Percentiles rank a stretch among this genome's conserved stretches.
Evolutionary conservation across 2,329 filamentous ascomycete species (phyloP).

Genomic region (Calonectria crousiana): DNA sequence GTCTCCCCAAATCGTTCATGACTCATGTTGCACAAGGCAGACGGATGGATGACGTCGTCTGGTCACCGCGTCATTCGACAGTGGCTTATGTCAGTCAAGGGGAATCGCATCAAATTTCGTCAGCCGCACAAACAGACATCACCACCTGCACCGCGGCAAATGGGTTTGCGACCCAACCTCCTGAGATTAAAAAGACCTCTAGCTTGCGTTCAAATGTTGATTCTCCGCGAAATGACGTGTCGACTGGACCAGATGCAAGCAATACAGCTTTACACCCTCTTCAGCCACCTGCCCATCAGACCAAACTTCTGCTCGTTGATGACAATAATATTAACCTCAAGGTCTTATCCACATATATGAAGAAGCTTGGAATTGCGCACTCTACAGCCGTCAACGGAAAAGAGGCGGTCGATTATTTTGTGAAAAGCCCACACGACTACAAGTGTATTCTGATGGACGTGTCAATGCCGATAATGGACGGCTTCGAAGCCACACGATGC

Average conservation of each 20-base stretch:
- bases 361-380: constrained; percentile 47
- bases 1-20: not conserved
- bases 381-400: constrained; percentile 50
- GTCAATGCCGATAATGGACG: constrained; percentile 70
- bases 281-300: not conserved
- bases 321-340: constrained; percentile 56
- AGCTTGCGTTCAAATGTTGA: not conserved
- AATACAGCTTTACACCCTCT: not conserved
- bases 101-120: not conserved
- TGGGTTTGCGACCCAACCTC: not conserved
- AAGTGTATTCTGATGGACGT: constrained; percentile 60
- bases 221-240: not conserved
- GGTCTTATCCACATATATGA: constrained; percentile 51
- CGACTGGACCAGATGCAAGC: not conserved
- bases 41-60: too few relatives aligned
- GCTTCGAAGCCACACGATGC: constrained; percentile 60
- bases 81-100: not conserved
- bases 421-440: constrained; percentile 36
- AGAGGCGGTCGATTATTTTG: constrained; percentile 49
- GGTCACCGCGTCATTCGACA: too few relatives aligned
- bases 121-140: not conserved
- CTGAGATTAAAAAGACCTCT: not conserved
- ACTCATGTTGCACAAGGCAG: not conserved
- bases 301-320: constrained; percentile 53
- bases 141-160: not conserved